Evolutionary conservation across 176 grass and related monocot genomes (phyloP).

Genomic region (Bromus sterilis): DNA sequence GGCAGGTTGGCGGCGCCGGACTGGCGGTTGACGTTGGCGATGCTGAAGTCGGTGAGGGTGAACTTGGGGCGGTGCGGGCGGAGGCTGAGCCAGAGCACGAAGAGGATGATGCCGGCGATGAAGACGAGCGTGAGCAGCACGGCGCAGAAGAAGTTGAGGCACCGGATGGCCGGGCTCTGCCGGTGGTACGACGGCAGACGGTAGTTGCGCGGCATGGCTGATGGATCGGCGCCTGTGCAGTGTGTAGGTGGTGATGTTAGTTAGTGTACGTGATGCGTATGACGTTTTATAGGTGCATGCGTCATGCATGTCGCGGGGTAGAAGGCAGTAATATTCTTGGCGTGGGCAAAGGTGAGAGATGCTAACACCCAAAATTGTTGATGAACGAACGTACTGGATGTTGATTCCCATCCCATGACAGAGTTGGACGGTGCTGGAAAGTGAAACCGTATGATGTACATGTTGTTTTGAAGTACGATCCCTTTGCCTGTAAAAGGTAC

Average conservation of each 20-base stretch:
- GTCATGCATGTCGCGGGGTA: neutral
- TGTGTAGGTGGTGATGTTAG: neutral
- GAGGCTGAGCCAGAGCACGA: conserved; percentile 91
- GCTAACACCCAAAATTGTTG: neutral
- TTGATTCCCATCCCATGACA: neutral
- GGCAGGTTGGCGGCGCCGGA: conserved; percentile 35
- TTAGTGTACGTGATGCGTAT: neutral
- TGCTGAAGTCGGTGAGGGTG: conserved; percentile 42
- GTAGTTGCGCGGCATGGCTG: neutral
- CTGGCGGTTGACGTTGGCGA: conserved; percentile 24
- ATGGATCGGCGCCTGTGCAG: neutral
- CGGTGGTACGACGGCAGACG: neutral
- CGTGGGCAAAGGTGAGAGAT: conserved; percentile 19
- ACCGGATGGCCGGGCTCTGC: conserved; percentile 33
- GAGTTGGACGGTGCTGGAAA: conserved; percentile 22
- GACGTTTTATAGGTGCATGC: conserved; percentile 3
- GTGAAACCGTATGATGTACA: neutral
- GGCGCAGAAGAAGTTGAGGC: conserved; percentile 48
- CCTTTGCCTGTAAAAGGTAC: neutral
- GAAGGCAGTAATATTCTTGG: conserved; percentile 47
- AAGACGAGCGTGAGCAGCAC: conserved; percentile 53
- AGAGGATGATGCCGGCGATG: conserved; percentile 48
- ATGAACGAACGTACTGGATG: neutral
- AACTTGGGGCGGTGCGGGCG: conserved; percentile 72
- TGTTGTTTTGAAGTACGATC: neutral